Percentiles rank a stretch among this genome's conserved stretches.
Conservation (phyloP, 2,329 filamentous ascomycete species). For the Geosmithia morbida region DNA sequence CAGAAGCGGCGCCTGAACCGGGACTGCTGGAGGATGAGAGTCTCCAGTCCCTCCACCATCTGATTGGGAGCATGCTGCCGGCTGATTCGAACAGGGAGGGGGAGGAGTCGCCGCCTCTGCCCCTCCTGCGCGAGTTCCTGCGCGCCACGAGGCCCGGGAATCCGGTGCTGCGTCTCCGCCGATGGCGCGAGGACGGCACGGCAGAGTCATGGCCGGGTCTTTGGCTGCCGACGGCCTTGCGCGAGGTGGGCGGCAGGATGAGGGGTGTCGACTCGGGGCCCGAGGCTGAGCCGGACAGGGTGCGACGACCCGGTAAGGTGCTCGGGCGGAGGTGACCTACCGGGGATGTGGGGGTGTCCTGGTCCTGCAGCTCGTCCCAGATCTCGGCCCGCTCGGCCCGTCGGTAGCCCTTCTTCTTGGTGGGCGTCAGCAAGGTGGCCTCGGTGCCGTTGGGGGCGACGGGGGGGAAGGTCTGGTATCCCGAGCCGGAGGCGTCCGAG, state of each 20-base stretch:
- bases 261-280: constrained; percentile 22
- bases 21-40: constrained; percentile 5
- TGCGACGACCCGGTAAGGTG: constrained; percentile 25
- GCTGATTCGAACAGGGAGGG: constrained; percentile 29
- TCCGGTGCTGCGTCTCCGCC: constrained; percentile 38
- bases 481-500: constrained; percentile 16
- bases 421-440: constrained; percentile 20
- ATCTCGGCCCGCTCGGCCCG: constrained; percentile 65
- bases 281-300: neutral
- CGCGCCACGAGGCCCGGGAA: constrained; percentile 47
- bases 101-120: constrained; percentile 11
- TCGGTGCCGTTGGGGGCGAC: constrained; percentile 18
- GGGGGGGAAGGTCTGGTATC: constrained; percentile 30
- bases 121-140: constrained; percentile 21
- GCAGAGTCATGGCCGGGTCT: too few species aligned
- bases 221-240: neutral
- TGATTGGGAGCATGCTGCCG: constrained; percentile 36
- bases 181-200: neutral
- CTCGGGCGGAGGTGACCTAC: constrained; percentile 27
- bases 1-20: neutral
- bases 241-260: constrained; percentile 7
- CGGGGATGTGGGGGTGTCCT: constrained; percentile 31
- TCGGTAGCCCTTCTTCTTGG: constrained; percentile 33
- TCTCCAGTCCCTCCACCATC: constrained; percentile 32
- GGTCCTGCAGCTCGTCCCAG: constrained; percentile 78